Conservation (phyloP, 2,329 filamentous ascomycete genomes). For the Colletotrichum endophyticum region DNA sequence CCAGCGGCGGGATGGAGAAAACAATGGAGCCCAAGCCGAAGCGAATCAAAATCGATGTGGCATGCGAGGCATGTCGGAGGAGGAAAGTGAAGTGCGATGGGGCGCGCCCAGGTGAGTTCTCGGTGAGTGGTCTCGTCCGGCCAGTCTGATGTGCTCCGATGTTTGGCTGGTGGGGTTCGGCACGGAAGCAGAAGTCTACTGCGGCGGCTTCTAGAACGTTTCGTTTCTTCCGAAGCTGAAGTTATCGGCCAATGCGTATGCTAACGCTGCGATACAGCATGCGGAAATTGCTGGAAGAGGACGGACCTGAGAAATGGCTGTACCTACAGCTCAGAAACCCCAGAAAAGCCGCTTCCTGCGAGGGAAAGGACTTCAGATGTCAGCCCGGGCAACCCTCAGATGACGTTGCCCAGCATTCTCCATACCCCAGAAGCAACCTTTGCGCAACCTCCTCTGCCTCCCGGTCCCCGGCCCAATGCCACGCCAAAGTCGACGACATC, state of each 20-base stretch:
- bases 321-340: slow-evolving; percentile 27
- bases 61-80: slow-evolving; percentile 45
- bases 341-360: neutral
- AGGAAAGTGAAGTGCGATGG: slow-evolving; percentile 50
- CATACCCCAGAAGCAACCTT: neutral
- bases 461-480: neutral
- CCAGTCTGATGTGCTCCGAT: neutral
- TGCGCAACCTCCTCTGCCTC: neutral
- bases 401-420: neutral
- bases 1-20: neutral
- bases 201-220: neutral
- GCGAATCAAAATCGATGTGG: slow-evolving; percentile 47
- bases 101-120: slow-evolving; percentile 36
- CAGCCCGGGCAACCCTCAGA: neutral
- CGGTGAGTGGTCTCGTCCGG: neutral
- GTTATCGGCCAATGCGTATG: neutral
- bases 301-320: slow-evolving; percentile 31
- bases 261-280: slow-evolving; percentile 25
- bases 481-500: slow-evolving; percentile 1
- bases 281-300: slow-evolving; percentile 34
- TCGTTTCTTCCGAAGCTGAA: neutral
- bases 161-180: neutral
- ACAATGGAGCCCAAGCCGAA: slow-evolving; percentile 30
- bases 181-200: neutral
- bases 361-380: neutral